These are phyloP conservation scores for Bruguiera gymnorhiza DNA, from an alignment of 345 rosid species.

Conservation along the genomic window DNA sequence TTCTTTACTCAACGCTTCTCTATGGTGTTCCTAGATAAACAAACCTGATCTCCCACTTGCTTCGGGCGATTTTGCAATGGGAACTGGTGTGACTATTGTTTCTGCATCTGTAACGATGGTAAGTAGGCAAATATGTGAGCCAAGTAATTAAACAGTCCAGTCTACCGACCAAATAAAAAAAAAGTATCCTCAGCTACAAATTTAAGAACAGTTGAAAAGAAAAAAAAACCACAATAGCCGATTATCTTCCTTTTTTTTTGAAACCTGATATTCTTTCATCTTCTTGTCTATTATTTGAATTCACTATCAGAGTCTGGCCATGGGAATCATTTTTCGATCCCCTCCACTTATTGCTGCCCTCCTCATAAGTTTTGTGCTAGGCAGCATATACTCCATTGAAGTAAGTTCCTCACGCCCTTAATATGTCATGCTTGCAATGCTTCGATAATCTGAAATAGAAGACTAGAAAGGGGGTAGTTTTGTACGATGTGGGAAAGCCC, in stretches of 20 bases:
- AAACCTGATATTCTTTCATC: background rate
- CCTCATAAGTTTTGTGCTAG: constrained; percentile 21
- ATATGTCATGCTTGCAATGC: background rate
- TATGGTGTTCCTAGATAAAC: constrained; percentile 22
- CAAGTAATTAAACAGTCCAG: too few species aligned
- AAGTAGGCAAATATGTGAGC: background rate
- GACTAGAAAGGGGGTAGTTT: too few species aligned
- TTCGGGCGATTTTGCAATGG: constrained; percentile 31
- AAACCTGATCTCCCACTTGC: constrained; percentile 39
- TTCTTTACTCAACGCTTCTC: too few species aligned
- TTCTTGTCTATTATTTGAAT: background rate
- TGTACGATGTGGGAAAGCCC: too few species aligned
- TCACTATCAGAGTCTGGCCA: constrained; percentile 24
- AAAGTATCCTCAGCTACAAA: too few species aligned
- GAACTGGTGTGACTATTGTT: constrained; percentile 27
- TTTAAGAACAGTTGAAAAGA: too few species aligned
- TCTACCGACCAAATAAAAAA: too few species aligned
- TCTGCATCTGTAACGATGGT: constrained; percentile 20
- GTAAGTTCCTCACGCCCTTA: constrained; percentile 14
- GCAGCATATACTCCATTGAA: constrained; percentile 36
- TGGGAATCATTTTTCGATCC: constrained; percentile 29
- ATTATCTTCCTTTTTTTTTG: background rate
- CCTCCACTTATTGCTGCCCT: constrained; percentile 32
- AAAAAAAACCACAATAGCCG: background rate
- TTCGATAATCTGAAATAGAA: background rate